A percentile compares a stretch with the other conserved stretches of the same genome.
Conservation (phyloP, 495 filamentous ascomycete genomes). For the Penicillium riverlandense region DNA sequence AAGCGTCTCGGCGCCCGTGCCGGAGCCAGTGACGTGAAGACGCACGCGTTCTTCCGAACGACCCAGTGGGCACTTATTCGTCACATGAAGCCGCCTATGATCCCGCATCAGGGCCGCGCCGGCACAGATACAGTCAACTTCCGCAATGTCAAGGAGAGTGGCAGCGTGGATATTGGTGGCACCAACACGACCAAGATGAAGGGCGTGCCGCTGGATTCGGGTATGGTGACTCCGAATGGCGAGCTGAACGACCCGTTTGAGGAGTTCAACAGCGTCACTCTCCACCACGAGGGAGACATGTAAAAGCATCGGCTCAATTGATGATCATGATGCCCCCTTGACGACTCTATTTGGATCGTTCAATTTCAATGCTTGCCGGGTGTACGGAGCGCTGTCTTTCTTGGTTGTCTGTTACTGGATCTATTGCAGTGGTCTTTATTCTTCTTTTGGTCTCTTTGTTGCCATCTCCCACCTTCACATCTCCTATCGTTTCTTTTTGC, state of each 20-base stretch:
- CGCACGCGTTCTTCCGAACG: constrained; percentile 89
- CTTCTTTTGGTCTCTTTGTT: background rate
- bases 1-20: constrained; percentile 90
- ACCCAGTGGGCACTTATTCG: constrained; percentile 96
- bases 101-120: constrained; percentile 76
- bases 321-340: constrained; percentile 34
- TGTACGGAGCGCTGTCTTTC: constrained; percentile 19
- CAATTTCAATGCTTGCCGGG: constrained; percentile 16
- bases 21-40: constrained; percentile 94
- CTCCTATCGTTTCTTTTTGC: too few relatives aligned
- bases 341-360: constrained; percentile 24
- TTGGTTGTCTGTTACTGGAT: constrained; percentile 11
- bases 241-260: constrained; percentile 92
- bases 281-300: constrained; percentile 88
- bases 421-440: constrained; percentile 9
- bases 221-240: constrained; percentile 74
- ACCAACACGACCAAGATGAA: constrained; percentile 49
- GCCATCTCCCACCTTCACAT: background rate
- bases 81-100: constrained; percentile 98
- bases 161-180: constrained; percentile 83
- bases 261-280: constrained; percentile 96
- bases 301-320: constrained; percentile 22
- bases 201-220: constrained; percentile 80
- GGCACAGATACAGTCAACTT: constrained; percentile 95
- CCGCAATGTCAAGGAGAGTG: constrained; percentile 93